These are phyloP conservation scores for Calonectria pauciramosa DNA, from an alignment of 2,329 filamentous ascomycete genomes.

Conservation along the genomic window DNA sequence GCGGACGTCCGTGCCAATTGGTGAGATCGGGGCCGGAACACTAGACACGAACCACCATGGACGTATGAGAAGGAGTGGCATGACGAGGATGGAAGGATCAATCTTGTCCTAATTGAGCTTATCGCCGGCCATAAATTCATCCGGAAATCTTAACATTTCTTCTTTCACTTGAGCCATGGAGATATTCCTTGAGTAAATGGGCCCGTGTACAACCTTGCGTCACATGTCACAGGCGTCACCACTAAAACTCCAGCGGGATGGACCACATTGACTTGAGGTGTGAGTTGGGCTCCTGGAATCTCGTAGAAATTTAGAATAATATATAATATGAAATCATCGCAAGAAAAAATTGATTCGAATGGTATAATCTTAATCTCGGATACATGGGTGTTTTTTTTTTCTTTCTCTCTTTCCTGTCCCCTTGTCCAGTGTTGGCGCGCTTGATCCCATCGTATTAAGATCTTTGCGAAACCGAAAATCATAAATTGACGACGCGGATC, in stretches of 20 bases:
- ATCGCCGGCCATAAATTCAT: not conserved
- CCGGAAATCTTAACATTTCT: not conserved
- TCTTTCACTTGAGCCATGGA: not conserved
- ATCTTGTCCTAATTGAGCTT: not conserved
- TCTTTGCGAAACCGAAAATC: not conserved
- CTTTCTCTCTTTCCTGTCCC: not conserved
- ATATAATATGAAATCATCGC: not conserved
- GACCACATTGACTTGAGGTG: not conserved
- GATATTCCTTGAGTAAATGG: not conserved
- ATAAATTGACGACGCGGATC: not conserved
- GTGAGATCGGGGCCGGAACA: not conserved
- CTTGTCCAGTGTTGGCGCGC: not conserved
- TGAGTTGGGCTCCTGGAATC: not conserved
- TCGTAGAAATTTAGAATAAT: not conserved
- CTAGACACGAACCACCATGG: not conserved
- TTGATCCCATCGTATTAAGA: not conserved
- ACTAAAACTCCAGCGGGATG: not conserved
- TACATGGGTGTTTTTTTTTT: not conserved
- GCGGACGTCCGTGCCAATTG: constrained; percentile 18
- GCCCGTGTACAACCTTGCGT: not conserved
- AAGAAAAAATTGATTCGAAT: not conserved
- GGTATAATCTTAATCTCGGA: not conserved
- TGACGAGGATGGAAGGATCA: not conserved
- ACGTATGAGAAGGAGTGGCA: not conserved
- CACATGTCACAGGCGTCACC: not conserved